Base-by-base conservation (phyloP, 345 rosid genomes). In the Linum trigynum region DNA sequence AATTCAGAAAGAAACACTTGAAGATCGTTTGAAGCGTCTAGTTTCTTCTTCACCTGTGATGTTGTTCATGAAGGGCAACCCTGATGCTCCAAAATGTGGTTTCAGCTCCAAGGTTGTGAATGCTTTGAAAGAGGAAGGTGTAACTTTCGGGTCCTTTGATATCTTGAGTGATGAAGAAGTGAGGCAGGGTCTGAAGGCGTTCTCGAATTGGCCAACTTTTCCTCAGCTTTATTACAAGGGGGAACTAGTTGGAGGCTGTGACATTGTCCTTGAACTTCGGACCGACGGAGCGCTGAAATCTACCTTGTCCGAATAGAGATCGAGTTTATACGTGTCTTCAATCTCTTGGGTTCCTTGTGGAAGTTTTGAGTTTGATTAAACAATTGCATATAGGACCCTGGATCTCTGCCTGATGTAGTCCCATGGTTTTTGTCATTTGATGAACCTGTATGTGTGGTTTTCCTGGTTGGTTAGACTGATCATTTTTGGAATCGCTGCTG, bases 61-160 rank as follows among this genome's bases (percentile, higher is more conserved):
- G 90, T 87, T 95, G 11, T 95, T 95, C 85, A 91, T 95, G 92
- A 89, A 95, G 79, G 99, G 99, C 16, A 81, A 71, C 59, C 99
- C 96, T 0, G 95, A 89, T 71, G 85, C 83, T 65, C 97, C 99
- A 0, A 77, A 80, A 71, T 91, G 99, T 3, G 99, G 99, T 60
- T 95, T 91, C 65, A 88, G 97, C 75, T 91, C 99, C 59, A 87
- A 87, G 77, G 99, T 91, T 40, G 96, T 89, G 57, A 89, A 83
- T 55, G 86, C 96, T 7, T 70, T 91, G 58, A 84, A 73, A 65
- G 99, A 82, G 67, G 90, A 83, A 59, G 84, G 81, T 5, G 76
- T 91, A 65, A 68, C 64, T 72, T 95, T 89, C n/a, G 89, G 90
- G 15, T 83, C 89, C 37, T 95, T 95, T 3, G 97, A 95, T 70